Base-by-base conservation (phyloP, 345 rosid genomes). In the Eucalyptus urophylla region DNA sequence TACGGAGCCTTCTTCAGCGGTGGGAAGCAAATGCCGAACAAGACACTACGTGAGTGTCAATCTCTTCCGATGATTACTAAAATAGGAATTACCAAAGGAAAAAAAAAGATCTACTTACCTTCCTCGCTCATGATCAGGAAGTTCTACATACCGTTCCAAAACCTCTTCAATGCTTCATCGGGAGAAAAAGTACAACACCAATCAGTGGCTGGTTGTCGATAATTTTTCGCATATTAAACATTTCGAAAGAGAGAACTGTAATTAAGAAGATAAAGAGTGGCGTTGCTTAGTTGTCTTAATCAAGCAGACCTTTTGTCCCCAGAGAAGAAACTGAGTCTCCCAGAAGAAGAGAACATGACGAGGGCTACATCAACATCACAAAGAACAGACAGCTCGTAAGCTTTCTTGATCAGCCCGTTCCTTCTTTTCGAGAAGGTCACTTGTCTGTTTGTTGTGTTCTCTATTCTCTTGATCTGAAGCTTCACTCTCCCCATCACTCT, bases 331-430 rank as follows among this genome's bases (percentile, higher is more conserved):
- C 93, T 92, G 31, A 92, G 69, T 43, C 97, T 92, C 89, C 94
- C 94, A 45, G 96, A 94, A 13, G 97, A 95, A 19, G 95, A 94
- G 89, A 95, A 95, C 95, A 94, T 92, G 90, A 95, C 80, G 25
- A 95, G 94, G 88, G 95, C 97, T 22, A 94, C 92, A 90, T 94
- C 96, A 87, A 94, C 93, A 86, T 93, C 96, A 87, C 96, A 94
- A 25, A 95, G 85, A 76, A 76, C 85, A 6, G 85, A 76, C 27
- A 76, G 85, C 85, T 76, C 85, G 47, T 76, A 76, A 40, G 85
- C 85, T 76, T 76, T 76, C 47, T 76, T 76, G 85, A 40, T 37
- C 85, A 76, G 85, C 85, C 85, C 85, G 47, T 40, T 76, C 13
- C 85, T 40, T 40, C 85, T 76, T 76, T 76, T 76, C 29, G 85